These are phyloP conservation scores for Raphanus sativus DNA, from an alignment of 345 rosid species.

Conservation along the genomic window DNA sequence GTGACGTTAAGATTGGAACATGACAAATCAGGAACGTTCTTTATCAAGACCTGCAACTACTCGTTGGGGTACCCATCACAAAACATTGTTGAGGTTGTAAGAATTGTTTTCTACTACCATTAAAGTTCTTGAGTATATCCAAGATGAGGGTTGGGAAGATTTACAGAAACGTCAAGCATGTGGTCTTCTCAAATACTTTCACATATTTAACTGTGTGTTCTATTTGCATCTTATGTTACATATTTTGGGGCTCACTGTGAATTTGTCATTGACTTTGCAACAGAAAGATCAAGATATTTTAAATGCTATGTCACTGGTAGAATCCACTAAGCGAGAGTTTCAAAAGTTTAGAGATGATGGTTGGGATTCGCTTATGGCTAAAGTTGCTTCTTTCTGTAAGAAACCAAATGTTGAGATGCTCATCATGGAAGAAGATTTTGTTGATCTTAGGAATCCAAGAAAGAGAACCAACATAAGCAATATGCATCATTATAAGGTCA, in stretches of 20 bases:
- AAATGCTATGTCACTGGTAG: neutral
- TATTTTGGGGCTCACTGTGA: neutral
- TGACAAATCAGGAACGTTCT: neutral
- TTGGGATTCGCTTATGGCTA: too few species aligned
- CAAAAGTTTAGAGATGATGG: too few species aligned
- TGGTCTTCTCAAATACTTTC: too few species aligned
- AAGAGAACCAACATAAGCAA: neutral
- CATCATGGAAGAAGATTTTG: neutral
- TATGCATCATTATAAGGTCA: neutral
- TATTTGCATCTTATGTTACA: neutral
- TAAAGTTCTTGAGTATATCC: neutral
- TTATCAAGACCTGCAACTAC: neutral
- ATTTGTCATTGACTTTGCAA: neutral
- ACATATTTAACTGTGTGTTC: too few species aligned
- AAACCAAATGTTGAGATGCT: neutral
- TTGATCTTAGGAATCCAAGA: neutral
- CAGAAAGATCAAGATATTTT: neutral
- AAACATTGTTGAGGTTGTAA: neutral
- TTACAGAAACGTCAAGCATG: neutral
- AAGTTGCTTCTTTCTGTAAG: too few species aligned
- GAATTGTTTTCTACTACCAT: neutral
- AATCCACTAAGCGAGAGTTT: neutral
- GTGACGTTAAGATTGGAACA: neutral
- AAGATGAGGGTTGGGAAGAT: neutral
- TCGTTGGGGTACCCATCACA: neutral